Conservation (phyloP, 495 filamentous ascomycete genomes). For the Collariella sp. region DNA sequence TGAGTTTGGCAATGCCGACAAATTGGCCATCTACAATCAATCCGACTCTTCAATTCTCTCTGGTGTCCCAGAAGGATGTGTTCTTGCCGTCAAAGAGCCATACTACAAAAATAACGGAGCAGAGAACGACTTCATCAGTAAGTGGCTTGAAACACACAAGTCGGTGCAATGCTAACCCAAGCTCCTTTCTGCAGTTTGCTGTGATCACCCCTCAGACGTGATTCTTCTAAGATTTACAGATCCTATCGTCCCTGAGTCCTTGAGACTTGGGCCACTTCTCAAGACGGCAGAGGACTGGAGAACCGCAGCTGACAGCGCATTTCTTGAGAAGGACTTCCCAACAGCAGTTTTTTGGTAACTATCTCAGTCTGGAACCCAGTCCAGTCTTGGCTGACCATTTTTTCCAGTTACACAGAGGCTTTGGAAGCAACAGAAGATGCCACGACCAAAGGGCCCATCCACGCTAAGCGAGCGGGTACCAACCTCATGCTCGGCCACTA, state of each 20-base stretch:
- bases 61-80: conserved; percentile 22
- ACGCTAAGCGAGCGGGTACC: conserved; percentile 41
- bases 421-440: conserved; percentile 16
- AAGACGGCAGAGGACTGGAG: conserved; percentile 29
- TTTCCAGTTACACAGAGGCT: conserved; percentile 28
- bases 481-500: conserved; percentile 38
- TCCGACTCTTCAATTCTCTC: conserved; percentile 31
- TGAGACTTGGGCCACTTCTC: conserved; percentile 21
- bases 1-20: conserved; percentile 36
- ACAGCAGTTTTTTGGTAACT: conserved; percentile 29
- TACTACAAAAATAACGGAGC: conserved; percentile 38
- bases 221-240: conserved; percentile 20
- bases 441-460: conserved; percentile 17
- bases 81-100: conserved; percentile 46
- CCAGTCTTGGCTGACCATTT: neutral
- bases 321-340: conserved; percentile 29
- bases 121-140: conserved; percentile 33
- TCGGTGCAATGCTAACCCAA: no score
- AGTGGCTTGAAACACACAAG: no score
- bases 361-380: no score
- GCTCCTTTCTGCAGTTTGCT: no score
- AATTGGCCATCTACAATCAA: conserved; percentile 42
- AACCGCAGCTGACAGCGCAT: conserved; percentile 26
- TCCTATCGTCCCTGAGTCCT: conserved; percentile 20
- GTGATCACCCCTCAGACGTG: conserved; percentile 47